Evolutionary conservation across 768 basidiomycete species (phyloP).

Genomic region (Amanita pseudoporphyria): DNA sequence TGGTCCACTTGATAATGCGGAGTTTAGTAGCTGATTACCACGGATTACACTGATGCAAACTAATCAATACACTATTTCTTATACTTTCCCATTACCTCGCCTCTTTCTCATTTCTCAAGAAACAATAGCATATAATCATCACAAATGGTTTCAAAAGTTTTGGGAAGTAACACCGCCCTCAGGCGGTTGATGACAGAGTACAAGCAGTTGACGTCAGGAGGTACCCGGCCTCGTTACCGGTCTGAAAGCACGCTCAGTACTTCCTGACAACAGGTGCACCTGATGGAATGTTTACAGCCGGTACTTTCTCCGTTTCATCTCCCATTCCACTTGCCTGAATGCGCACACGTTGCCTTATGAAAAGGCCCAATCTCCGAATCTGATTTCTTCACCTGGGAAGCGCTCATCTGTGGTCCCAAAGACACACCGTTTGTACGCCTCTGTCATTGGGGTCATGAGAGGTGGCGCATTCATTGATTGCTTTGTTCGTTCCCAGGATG

Average conservation of each 20-base stretch:
- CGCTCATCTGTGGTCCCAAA: conserved; percentile 86
- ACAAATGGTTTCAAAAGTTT: conserved; percentile 43
- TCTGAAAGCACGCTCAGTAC: neutral
- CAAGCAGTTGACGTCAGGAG: conserved; percentile 75
- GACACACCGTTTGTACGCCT: conserved; percentile 84
- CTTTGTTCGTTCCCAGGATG: conserved; percentile 50
- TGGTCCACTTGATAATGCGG: neutral
- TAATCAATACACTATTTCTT: neutral
- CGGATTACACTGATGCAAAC: neutral
- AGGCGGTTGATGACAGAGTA: conserved; percentile 90
- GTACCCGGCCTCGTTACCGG: conserved; percentile 21
- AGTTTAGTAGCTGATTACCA: neutral
- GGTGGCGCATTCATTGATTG: neutral
- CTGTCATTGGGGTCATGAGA: neutral
- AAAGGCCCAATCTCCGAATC: conserved; percentile 82
- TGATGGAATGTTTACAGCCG: conserved; percentile 96
- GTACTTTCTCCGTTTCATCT: conserved; percentile 20
- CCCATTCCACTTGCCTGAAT: conserved; percentile 1
- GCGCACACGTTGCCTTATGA: neutral
- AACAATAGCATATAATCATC: neutral
- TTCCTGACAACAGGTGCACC: conserved; percentile 49
- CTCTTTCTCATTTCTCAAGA: too few species aligned
- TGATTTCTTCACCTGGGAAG: conserved; percentile 96
- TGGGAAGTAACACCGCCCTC: conserved; percentile 61
- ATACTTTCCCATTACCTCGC: neutral